These are phyloP conservation scores for Tanozyma kutaoensis DNA, from an alignment of 805 yeast genomes.

Conservation along the genomic window DNA sequence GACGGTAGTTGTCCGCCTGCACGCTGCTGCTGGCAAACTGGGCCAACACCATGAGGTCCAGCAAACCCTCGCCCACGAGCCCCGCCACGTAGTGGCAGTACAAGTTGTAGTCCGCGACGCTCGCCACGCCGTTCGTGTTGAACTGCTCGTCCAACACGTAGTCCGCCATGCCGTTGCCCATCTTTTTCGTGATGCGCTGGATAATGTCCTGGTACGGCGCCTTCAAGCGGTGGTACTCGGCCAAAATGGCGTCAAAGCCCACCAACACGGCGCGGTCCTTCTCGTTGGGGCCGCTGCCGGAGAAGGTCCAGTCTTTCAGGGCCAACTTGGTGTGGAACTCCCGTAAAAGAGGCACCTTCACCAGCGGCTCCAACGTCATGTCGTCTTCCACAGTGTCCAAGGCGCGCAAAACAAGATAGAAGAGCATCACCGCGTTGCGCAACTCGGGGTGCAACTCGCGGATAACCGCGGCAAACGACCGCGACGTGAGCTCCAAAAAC, in stretches of 20 bases:
- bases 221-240: constrained; percentile 60
- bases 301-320: constrained; percentile 66
- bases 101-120: constrained; percentile 70
- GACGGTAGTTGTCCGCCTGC: constrained; percentile 36
- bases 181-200: constrained; percentile 60
- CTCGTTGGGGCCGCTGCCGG: constrained; percentile 63
- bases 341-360: constrained; percentile 67
- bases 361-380: constrained; percentile 62
- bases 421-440: constrained; percentile 67
- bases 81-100: constrained; percentile 98
- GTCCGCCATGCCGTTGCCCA: constrained; percentile 99
- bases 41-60: constrained; percentile 69
- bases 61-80: constrained; percentile 90
- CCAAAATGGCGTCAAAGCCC: constrained; percentile 60
- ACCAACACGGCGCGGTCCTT: constrained; percentile 70
- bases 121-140: constrained; percentile 65
- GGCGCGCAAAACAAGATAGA: constrained; percentile 79
- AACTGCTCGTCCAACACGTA: constrained; percentile 69
- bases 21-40: constrained; percentile 43
- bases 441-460: constrained; percentile 84
- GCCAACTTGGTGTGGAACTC: constrained; percentile 51
- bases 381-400: constrained; percentile 95
- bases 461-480: constrained; percentile 92
- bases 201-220: constrained; percentile 70
- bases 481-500: constrained; percentile 56